Percentiles rank a stretch among this genome's conserved stretches.
Conservation (phyloP, 2,329 filamentous ascomycete species). For the Diaporthe sp. region DNA sequence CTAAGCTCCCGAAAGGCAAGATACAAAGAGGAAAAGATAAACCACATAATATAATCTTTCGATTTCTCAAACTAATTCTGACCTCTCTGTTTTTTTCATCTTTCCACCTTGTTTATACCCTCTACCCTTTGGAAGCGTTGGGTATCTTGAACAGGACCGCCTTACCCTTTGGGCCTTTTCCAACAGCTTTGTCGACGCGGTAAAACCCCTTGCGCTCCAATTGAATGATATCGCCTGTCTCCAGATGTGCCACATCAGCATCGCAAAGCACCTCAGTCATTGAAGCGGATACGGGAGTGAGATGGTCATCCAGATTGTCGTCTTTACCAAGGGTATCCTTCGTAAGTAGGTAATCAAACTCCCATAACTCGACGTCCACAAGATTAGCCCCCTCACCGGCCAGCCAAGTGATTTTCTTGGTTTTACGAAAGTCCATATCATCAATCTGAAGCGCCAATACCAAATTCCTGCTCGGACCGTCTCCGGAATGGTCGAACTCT, state of each 20-base stretch:
- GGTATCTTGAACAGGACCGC: constrained; percentile 71
- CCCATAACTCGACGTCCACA: constrained; percentile 86
- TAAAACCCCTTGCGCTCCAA: constrained; percentile 95
- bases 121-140: constrained; percentile 45
- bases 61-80: neutral
- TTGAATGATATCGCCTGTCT: constrained; percentile 93
- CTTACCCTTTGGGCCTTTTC: constrained; percentile 62
- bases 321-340: constrained; percentile 95
- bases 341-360: constrained; percentile 94
- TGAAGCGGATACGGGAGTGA: constrained; percentile 82
- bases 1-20: neutral
- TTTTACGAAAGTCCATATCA: constrained; percentile 93
- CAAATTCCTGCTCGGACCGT: constrained; percentile 74
- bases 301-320: constrained; percentile 85
- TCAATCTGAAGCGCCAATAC: constrained; percentile 88
- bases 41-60: neutral
- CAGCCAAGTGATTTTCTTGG: constrained; percentile 97
- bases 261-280: constrained; percentile 84
- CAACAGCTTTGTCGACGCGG: constrained; percentile 79
- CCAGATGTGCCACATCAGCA: constrained; percentile 81
- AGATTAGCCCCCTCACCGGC: constrained; percentile 80
- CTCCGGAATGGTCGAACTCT: constrained; percentile 69
- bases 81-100: neutral
- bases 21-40: neutral
- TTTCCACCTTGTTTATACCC: neutral